These are phyloP conservation scores for Colletotrichum costaricense DNA, from an alignment of 2,329 filamentous ascomycete species.

Conservation along the genomic window DNA sequence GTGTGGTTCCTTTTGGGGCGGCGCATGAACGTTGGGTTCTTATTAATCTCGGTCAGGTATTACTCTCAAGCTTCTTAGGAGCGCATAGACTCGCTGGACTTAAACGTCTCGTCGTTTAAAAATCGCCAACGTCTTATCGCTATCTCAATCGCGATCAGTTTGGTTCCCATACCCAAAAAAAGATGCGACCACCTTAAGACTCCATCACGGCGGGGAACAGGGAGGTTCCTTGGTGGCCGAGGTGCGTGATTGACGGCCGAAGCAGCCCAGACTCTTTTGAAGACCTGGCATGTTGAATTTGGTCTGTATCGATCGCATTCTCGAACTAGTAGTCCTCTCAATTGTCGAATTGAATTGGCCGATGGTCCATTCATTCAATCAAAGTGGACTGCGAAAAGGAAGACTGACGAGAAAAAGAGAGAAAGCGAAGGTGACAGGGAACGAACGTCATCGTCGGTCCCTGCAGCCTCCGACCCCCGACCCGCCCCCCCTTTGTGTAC, in stretches of 20 bases:
- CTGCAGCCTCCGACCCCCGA: neutral
- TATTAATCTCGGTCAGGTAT: too few species aligned
- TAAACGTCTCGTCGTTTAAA: neutral
- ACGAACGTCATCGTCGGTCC: neutral
- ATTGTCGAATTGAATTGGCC: too few species aligned
- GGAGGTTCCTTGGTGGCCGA: slow-evolving; percentile 3
- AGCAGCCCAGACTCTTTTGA: neutral
- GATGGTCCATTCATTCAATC: too few species aligned
- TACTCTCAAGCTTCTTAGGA: neutral
- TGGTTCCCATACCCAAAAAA: neutral
- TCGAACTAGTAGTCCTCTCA: neutral
- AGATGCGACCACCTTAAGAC: neutral
- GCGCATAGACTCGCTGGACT: slow-evolving; percentile 12
- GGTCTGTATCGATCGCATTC: neutral
- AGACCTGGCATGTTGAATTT: neutral
- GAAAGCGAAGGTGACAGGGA: neutral
- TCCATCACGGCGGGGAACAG: neutral
- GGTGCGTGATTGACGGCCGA: neutral
- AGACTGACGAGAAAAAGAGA: neutral
- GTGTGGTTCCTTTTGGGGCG: neutral
- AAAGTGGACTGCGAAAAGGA: too few species aligned
- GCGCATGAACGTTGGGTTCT: slow-evolving; percentile 6
- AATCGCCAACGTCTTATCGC: slow-evolving; percentile 20
- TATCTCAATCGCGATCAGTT: slow-evolving; percentile 29
- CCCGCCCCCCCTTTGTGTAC: neutral